phyloP scores from a whole-genome alignment of 768 basidiomycete genomes.

The Russula lepida region DNA sequence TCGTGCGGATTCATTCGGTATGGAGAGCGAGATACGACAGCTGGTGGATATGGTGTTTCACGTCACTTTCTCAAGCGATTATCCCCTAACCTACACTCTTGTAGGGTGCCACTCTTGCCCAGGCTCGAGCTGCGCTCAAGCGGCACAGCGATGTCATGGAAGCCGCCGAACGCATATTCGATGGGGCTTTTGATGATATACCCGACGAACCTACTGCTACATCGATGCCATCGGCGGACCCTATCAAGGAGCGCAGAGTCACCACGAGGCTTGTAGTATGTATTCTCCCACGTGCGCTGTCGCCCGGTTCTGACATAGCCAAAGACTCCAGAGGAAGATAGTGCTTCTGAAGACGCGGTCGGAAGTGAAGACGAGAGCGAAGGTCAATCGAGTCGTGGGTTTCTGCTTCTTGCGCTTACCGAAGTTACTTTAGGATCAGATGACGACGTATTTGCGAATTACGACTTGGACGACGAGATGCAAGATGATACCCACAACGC shows the following conservation, averaged over 20 bases:
- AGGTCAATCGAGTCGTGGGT: conserved; percentile 26
- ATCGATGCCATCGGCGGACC: conserved; percentile 16
- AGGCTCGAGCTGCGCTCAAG: conserved; percentile 76
- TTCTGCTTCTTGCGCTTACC: neutral
- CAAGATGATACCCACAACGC: conserved; percentile 34
- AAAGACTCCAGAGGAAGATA: conserved; percentile 51
- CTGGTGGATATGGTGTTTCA: conserved; percentile 31
- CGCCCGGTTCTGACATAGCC: neutral
- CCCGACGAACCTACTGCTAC: conserved; percentile 41
- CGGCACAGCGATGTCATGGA: conserved; percentile 86
- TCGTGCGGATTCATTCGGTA: conserved; percentile 9
- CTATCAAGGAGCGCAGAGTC: neutral
- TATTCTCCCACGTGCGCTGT: neutral
- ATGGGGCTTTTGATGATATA: conserved; percentile 77
- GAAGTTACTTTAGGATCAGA: conserved; percentile 23
- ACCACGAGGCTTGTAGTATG: conserved; percentile 15
- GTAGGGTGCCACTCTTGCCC: conserved; percentile 73
- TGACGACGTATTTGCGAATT: conserved; percentile 58
- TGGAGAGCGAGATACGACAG: conserved; percentile 31
- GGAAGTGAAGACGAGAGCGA: conserved; percentile 46
- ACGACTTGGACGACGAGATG: conserved; percentile 70
- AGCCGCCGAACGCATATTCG: conserved; percentile 79
- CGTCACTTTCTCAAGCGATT: neutral
- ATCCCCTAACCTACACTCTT: neutral
- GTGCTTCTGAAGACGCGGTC: conserved; percentile 42